phyloP scores from a whole-genome alignment of 208 protist genomes.

The Wallacemonas sp. region DNA sequence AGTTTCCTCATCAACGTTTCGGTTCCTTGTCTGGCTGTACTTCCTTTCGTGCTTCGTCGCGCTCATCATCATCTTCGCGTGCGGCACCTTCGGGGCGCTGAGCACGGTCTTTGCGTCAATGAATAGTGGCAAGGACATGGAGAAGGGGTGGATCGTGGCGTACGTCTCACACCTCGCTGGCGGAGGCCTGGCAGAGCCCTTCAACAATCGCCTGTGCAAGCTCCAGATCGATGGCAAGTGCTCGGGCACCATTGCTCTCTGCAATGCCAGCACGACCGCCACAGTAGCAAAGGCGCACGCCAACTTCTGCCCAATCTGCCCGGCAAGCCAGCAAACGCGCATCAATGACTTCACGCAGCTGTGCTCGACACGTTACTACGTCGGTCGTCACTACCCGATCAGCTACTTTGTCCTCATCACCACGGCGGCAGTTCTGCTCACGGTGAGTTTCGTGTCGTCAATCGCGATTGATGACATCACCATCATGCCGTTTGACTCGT shows the following conservation, averaged over 20 bases:
- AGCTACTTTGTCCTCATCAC: background rate
- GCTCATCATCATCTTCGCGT: slow-evolving; percentile 7
- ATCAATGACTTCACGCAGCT: slow-evolving; percentile 3
- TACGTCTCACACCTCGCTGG: background rate
- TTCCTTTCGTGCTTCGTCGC: background rate
- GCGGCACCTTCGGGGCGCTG: background rate
- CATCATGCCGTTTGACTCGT: background rate
- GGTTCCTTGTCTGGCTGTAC: background rate
- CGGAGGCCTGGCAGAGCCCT: background rate
- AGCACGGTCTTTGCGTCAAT: slow-evolving; percentile 1
- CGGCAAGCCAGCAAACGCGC: background rate
- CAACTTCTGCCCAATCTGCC: background rate
- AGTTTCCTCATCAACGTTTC: background rate
- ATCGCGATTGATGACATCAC: background rate
- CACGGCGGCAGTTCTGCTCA: background rate
- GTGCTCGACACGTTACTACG: slow-evolving; percentile 1
- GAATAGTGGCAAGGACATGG: slow-evolving; percentile 1
- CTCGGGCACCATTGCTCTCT: background rate
- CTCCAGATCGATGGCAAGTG: background rate
- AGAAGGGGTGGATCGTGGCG: background rate
- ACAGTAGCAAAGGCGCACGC: background rate
- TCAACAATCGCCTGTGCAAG: background rate
- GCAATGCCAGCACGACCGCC: background rate
- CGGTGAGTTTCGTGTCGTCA: background rate
- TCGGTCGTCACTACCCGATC: background rate